phyloP scores from a whole-genome alignment of 164 flowering plant species.

The Euptelea pleiosperma region DNA sequence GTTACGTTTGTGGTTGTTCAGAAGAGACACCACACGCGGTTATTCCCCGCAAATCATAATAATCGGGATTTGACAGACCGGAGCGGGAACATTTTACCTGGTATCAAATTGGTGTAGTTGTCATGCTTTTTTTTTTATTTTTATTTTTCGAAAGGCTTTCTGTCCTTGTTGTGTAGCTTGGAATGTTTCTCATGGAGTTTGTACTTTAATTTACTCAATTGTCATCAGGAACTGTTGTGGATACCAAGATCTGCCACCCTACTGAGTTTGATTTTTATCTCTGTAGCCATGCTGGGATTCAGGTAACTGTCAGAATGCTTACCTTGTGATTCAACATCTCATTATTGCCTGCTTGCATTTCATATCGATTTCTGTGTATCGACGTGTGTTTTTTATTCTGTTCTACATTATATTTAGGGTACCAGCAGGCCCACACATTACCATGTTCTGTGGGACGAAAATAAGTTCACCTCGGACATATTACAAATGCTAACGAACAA shows the following conservation, averaged over 20 bases:
- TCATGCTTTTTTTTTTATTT: too few relatives aligned
- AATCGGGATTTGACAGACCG: constrained; percentile 39
- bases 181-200: too few relatives aligned
- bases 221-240: constrained; percentile 80
- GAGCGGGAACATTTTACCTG: constrained; percentile 84
- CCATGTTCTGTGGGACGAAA: constrained; percentile 79
- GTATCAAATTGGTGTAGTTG: constrained; percentile 25
- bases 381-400: not conserved
- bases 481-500: constrained; percentile 62
- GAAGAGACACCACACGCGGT: constrained; percentile 80
- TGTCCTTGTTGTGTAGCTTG: too few relatives aligned
- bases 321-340: too few relatives aligned
- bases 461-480: constrained; percentile 54
- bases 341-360: too few relatives aligned
- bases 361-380: too few relatives aligned
- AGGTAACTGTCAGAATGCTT: constrained; percentile 39
- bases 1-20: constrained; percentile 88
- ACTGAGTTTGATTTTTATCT: constrained; percentile 85
- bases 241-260: constrained; percentile 79
- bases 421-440: constrained; percentile 80
- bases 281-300: constrained; percentile 92
- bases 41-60: constrained; percentile 51
- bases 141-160: too few relatives aligned
- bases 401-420: constrained; percentile 52
- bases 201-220: not conserved